phyloP scores from a whole-genome alignment of 2,329 filamentous ascomycete genomes.

The Westerdykella sp. region DNA sequence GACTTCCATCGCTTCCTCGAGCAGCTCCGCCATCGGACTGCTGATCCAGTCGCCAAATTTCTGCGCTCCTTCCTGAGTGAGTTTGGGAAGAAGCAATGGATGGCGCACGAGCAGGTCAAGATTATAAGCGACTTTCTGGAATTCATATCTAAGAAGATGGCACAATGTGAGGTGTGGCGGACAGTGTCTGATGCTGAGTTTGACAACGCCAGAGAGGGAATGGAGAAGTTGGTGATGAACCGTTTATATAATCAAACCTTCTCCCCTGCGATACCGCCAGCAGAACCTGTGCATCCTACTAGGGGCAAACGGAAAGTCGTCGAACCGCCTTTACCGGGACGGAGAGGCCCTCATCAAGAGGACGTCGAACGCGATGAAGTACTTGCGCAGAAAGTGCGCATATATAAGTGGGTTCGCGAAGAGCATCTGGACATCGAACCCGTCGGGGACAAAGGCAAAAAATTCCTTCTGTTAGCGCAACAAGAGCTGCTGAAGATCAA shows the following conservation, averaged over 20 bases:
- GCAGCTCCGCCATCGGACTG: constrained; percentile 90
- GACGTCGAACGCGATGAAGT: constrained; percentile 95
- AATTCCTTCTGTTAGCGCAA: constrained; percentile 83
- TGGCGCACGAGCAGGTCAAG: constrained; percentile 99
- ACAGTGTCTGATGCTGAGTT: constrained; percentile 95
- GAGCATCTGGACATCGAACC: constrained; percentile 88
- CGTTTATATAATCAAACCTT: constrained; percentile 92
- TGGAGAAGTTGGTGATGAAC: constrained; percentile 99
- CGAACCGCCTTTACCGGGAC: constrained; percentile 62
- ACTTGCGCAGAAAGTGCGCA: constrained; percentile 92
- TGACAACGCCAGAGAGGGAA: constrained; percentile 94
- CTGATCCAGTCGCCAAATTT: constrained; percentile 95
- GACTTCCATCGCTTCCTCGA: constrained; percentile 97
- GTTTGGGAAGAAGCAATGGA: constrained; percentile 97
- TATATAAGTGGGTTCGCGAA: constrained; percentile 91
- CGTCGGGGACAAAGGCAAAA: constrained; percentile 76
- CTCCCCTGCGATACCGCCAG: constrained; percentile 81
- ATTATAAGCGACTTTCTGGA: constrained; percentile 94
- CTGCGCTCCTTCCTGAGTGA: constrained; percentile 89
- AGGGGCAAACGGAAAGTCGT: constrained; percentile 60
- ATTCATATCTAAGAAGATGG: constrained; percentile 99
- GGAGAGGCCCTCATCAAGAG: constrained; percentile 92
- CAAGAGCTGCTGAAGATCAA: constrained; percentile 96
- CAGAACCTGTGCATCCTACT: constrained; percentile 63
- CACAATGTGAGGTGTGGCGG: constrained; percentile 90